Base-by-base conservation (phyloP, 495 filamentous ascomycete species). In the Achaetomiella virescens region DNA sequence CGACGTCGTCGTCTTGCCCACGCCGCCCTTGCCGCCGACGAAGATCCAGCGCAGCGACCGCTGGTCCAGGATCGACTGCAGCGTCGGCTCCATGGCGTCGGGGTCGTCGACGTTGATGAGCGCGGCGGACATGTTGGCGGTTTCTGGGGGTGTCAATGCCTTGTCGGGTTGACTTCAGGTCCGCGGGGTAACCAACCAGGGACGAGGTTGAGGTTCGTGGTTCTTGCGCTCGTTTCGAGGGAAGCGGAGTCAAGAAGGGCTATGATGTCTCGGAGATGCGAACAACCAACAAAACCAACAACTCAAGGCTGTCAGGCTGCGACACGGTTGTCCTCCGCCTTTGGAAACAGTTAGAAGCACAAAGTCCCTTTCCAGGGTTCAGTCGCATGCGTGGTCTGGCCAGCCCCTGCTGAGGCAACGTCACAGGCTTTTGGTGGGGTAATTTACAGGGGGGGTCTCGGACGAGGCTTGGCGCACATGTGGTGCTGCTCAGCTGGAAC, bases 1-100 rank as follows among this genome's bases (percentile, higher is more conserved):
- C 2, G 91, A 97, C 0, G 95, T 97, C 15, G 95, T 99, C 12
- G 93, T 99, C 78, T 99, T 99, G 66, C 93, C 93, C n/a, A 99
- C 93, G 65, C 93, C 93, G 61, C 93, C 93, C 79, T 99, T 99
- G 52, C 93, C 93, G 64, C 93, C 93, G 46, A 97, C 95, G 66
- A 99, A 99, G 71, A 99, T 95, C 95, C 95, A 99, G 59, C 93
- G 90, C 47, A 99, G 84, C 18, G 89, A 85, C 65, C 87, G 88
- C 70, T 99, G 93, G 75, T 91, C 88, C 64, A 97, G 80, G 64
- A 99, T 90, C 42, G 88, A 87, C 80, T 96, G 88, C 67, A 99
- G 88, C 36, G 90, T 89, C 17, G 95, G 89, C 77, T 95, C 90
- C 73, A 97, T 81, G 57, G 78, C 70, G 69, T 88, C 86, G 57